phyloP scores from a whole-genome alignment of 805 yeast genomes.

The Pichia sporocuriosa region DNA sequence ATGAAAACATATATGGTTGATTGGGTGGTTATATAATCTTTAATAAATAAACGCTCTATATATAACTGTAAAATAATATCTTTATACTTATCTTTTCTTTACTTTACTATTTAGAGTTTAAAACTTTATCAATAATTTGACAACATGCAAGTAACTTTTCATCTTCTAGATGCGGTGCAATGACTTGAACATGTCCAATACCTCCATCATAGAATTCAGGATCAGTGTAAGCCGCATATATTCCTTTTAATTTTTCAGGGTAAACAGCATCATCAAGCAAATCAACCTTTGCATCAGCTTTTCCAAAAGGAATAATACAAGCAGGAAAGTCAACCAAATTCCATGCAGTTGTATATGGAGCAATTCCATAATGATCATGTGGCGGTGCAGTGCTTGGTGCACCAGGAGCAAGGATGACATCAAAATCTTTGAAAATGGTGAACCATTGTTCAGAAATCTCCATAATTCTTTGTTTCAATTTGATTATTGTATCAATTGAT shows the following conservation, averaged over 20 bases:
- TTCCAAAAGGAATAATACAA: slow-evolving; percentile 53
- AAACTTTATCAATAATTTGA: slow-evolving; percentile 21
- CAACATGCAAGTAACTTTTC: slow-evolving; percentile 43
- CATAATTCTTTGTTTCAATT: slow-evolving; percentile 49
- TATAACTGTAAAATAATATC: too few relatives aligned
- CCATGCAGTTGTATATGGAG: slow-evolving; percentile 60
- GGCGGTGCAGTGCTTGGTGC: slow-evolving; percentile 64
- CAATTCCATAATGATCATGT: slow-evolving; percentile 38
- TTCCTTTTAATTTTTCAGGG: background rate
- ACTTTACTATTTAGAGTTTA: slow-evolving; percentile 12
- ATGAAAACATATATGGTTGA: background rate
- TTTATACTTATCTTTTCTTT: too few relatives aligned
- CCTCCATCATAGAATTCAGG: slow-evolving; percentile 41
- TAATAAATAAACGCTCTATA: too few relatives aligned
- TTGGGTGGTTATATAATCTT: too few relatives aligned
- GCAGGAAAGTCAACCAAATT: slow-evolving; percentile 67
- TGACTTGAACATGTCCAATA: slow-evolving; percentile 40
- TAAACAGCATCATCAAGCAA: slow-evolving; percentile 2
- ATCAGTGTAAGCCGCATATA: slow-evolving; percentile 19
- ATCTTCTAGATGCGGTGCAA: slow-evolving; percentile 40
- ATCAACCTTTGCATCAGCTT: slow-evolving; percentile 40
- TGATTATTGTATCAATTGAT: slow-evolving; percentile 50
- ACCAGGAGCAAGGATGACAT: slow-evolving; percentile 60
- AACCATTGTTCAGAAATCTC: slow-evolving; percentile 48
- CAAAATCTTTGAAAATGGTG: slow-evolving; percentile 43